Conservation (phyloP, 179 eudicot genomes). For the Actinidia arguta region DNA sequence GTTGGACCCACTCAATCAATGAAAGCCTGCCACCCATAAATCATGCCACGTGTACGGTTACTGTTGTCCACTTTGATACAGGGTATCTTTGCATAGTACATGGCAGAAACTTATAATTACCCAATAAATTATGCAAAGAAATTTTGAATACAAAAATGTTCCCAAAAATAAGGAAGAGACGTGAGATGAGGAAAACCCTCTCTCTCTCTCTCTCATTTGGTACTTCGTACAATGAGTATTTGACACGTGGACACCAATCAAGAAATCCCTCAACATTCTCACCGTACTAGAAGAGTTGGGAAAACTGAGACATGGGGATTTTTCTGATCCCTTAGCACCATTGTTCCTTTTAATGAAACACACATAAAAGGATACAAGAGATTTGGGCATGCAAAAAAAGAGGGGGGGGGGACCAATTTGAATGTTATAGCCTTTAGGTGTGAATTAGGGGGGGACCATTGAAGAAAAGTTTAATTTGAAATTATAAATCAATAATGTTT, state of each 20-base stretch:
- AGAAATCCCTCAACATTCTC: not conserved
- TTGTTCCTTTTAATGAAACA: slow-evolving; percentile 46
- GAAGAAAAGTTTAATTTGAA: too few relatives aligned
- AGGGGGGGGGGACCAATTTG: slow-evolving; percentile 25
- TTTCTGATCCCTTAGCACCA: not conserved
- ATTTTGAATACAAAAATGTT: not conserved
- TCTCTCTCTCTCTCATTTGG: not conserved
- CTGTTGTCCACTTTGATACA: not conserved
- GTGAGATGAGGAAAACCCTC: too few relatives aligned
- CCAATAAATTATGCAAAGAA: not conserved
- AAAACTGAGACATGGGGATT: not conserved
- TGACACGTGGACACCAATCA: not conserved
- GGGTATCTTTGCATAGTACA: not conserved
- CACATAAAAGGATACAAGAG: slow-evolving; percentile 13
- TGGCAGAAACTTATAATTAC: not conserved
- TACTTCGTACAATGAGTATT: not conserved
- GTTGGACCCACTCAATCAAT: not conserved
- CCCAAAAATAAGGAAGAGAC: too few relatives aligned
- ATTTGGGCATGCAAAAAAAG: not conserved
- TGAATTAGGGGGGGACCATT: slow-evolving; percentile 7
- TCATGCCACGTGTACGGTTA: not conserved
- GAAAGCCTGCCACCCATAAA: not conserved
- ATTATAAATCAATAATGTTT: not conserved
- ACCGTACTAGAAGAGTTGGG: not conserved
- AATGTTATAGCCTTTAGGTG: not conserved